Conservation (phyloP, 2,329 filamentous ascomycete species). For the Colletotrichum agaves region DNA sequence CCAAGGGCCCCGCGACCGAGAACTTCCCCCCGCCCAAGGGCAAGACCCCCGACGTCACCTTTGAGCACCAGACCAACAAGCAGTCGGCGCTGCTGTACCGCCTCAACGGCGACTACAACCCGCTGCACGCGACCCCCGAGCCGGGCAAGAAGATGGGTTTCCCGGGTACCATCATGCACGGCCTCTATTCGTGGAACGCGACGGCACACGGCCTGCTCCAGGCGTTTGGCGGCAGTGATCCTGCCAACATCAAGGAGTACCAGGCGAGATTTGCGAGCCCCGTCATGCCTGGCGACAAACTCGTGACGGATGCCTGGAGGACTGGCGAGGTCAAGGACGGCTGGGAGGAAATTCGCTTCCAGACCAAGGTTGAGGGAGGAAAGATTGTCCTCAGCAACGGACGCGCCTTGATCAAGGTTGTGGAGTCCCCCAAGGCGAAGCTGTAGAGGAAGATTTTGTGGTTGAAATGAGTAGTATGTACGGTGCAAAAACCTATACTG, state of each 20-base stretch:
- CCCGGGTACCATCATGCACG: conserved; percentile 88
- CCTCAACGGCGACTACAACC: conserved; percentile 95
- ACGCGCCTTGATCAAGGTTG: conserved; percentile 78
- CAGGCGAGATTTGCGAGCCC: conserved; percentile 89
- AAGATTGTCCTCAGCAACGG: conserved; percentile 92
- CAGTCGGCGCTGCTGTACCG: conserved; percentile 83
- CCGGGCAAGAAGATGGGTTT: conserved; percentile 92
- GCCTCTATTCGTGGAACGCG: conserved; percentile 88
- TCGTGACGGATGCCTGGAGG: conserved; percentile 84
- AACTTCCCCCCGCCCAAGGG: conserved; percentile 82
- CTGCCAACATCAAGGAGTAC: conserved; percentile 86
- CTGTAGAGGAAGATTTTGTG: conserved; percentile 55
- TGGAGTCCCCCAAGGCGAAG: conserved; percentile 68
- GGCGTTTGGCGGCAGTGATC: conserved; percentile 78
- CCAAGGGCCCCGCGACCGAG: conserved; percentile 84
- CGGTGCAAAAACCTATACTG: neutral
- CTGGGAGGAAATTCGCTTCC: conserved; percentile 87
- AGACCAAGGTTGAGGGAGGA: conserved; percentile 79
- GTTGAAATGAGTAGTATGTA: neutral
- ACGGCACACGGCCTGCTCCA: conserved; percentile 79
- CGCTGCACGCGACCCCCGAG: conserved; percentile 87
- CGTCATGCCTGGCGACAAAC: conserved; percentile 84
- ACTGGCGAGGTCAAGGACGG: conserved; percentile 73
- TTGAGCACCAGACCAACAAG: conserved; percentile 75
- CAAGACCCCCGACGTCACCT: conserved; percentile 75